These are phyloP conservation scores for Huntiella bhutanensis DNA, from an alignment of 2,329 filamentous ascomycete genomes.

Conservation along the genomic window DNA sequence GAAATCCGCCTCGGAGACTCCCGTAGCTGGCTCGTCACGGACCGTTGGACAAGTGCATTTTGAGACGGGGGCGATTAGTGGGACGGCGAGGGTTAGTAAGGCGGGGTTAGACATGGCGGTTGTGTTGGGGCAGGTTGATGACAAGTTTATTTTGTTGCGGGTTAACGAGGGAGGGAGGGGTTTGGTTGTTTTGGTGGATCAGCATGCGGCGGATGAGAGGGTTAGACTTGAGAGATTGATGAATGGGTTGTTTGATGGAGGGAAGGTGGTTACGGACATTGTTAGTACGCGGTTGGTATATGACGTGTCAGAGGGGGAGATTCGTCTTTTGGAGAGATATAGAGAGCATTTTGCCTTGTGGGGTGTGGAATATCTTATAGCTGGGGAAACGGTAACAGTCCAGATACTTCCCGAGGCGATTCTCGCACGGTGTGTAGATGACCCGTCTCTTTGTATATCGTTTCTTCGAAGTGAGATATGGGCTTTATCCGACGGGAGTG, in stretches of 20 bases:
- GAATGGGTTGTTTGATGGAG: constrained; percentile 24
- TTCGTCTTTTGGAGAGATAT: constrained; percentile 34
- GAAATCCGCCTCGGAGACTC: constrained; percentile 8
- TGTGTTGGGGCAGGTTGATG: constrained; percentile 68
- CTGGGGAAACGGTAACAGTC: constrained; percentile 25
- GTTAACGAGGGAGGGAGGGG: constrained; percentile 24
- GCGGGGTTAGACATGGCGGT: constrained; percentile 37
- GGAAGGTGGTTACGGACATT: constrained; percentile 13
- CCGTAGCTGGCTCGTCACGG: not conserved
- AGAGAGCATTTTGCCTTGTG: constrained; percentile 44
- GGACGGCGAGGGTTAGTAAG: constrained; percentile 37
- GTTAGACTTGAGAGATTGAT: constrained; percentile 61
- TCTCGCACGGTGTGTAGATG: constrained; percentile 51
- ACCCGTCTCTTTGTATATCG: constrained; percentile 54
- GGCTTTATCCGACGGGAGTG: no score
- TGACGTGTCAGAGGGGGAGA: constrained; percentile 43
- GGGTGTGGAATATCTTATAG: constrained; percentile 44
- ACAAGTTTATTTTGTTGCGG: constrained; percentile 58
- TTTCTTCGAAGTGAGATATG: constrained; percentile 56
- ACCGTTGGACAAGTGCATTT: constrained; percentile 11
- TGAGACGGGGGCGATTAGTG: constrained; percentile 1
- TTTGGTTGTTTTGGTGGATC: constrained; percentile 65
- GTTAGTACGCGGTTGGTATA: constrained; percentile 42
- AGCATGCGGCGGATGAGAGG: constrained; percentile 88
- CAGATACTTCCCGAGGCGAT: constrained; percentile 50